phyloP scores from a whole-genome alignment of 768 basidiomycete species.

The Naganishia kalamii region DNA sequence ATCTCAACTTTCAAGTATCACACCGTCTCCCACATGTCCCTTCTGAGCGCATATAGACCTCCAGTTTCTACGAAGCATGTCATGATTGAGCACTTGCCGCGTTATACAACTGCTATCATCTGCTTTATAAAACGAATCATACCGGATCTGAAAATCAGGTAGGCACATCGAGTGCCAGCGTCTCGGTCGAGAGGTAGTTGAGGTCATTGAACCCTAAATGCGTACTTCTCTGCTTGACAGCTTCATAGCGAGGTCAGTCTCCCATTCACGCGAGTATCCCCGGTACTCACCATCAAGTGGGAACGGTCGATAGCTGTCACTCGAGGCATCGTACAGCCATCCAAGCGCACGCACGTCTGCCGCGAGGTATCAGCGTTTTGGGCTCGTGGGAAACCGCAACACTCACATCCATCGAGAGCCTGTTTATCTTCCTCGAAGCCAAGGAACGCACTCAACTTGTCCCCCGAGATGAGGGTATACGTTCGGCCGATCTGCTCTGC shows the following conservation, averaged over 20 bases:
- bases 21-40: too few species aligned
- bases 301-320: not conserved
- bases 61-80: too few species aligned
- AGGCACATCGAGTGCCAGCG: slow-evolving; percentile 2
- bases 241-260: not conserved
- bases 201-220: slow-evolving; percentile 6
- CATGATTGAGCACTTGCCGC: too few species aligned
- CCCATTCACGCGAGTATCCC: too few species aligned
- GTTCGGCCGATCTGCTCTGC: not conserved
- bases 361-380: not conserved
- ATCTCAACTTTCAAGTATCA: too few species aligned
- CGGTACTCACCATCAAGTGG: not conserved
- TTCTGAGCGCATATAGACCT: too few species aligned
- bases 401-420: not conserved
- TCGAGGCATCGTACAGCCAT: not conserved
- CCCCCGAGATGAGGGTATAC: not conserved
- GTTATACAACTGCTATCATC: too few species aligned
- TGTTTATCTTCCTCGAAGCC: not conserved
- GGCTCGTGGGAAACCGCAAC: not conserved
- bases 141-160: too few species aligned
- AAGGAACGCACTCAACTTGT: not conserved
- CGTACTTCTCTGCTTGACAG: not conserved
- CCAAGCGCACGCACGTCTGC: not conserved
- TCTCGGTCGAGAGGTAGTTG: not conserved
- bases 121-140: too few species aligned